A percentile compares a stretch with the other conserved stretches of the same genome.
phyloP scores from a whole-genome alignment of 1,284 basidiomycete species.

The Irpex sp. region DNA sequence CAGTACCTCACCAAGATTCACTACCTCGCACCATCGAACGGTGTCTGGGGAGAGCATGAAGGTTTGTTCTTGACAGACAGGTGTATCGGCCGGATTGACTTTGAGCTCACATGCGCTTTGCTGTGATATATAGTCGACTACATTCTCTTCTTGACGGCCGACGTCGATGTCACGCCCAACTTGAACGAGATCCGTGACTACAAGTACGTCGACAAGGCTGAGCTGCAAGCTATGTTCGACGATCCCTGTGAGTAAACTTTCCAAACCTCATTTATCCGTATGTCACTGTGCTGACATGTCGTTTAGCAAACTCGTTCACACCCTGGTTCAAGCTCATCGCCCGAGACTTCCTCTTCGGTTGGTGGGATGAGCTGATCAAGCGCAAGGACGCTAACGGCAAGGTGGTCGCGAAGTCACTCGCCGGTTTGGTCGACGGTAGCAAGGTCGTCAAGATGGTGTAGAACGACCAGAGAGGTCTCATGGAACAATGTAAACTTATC shows the following conservation, averaged over 20 bases:
- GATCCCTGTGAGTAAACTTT: slow-evolving; percentile 51
- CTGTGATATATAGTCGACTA: slow-evolving; percentile 80
- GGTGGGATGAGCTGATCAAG: slow-evolving; percentile 90
- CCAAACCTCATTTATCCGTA: not conserved
- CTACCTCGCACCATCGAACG: slow-evolving; percentile 92
- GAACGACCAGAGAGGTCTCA: slow-evolving; percentile 1
- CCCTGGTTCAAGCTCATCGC: slow-evolving; percentile 99
- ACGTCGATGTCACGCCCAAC: slow-evolving; percentile 85
- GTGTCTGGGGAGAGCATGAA: slow-evolving; percentile 98
- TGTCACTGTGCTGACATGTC: not conserved
- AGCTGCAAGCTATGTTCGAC: slow-evolving; percentile 88
- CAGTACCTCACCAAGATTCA: slow-evolving; percentile 97
- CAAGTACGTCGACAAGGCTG: slow-evolving; percentile 88
- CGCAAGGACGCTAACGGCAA: slow-evolving; percentile 56
- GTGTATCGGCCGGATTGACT: not conserved
- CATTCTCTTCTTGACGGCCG: slow-evolving; percentile 90
- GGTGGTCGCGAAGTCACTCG: slow-evolving; percentile 63
- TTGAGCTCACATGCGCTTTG: slow-evolving; percentile 4
- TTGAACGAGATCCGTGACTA: slow-evolving; percentile 89
- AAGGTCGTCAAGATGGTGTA: slow-evolving; percentile 75
- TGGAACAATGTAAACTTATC: not conserved
- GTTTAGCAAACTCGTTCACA: slow-evolving; percentile 81
- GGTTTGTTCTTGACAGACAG: slow-evolving; percentile 45
- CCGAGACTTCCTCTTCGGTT: slow-evolving; percentile 93
- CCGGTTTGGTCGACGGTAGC: slow-evolving; percentile 63